These are phyloP conservation scores for Eucalyptus virginea DNA, from an alignment of 345 rosid genomes.

Conservation along the genomic window DNA sequence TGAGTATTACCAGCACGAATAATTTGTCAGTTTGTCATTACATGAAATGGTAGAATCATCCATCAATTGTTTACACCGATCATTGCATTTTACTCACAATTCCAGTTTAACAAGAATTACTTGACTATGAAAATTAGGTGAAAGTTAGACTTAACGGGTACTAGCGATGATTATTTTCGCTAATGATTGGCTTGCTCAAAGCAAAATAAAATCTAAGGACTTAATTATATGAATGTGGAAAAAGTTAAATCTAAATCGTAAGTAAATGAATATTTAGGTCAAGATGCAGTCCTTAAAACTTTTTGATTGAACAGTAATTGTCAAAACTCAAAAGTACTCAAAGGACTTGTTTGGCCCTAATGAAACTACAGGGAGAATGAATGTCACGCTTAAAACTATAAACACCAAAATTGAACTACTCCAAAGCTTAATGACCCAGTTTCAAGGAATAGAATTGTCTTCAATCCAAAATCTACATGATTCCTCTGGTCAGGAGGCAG, in stretches of 20 bases:
- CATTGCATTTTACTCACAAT: neutral
- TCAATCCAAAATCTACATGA: neutral
- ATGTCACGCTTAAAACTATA: neutral
- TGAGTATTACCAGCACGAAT: neutral
- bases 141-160: neutral
- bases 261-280: neutral
- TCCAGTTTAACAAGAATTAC: neutral
- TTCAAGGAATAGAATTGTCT: neutral
- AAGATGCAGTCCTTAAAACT: neutral
- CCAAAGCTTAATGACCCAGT: neutral
- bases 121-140: neutral
- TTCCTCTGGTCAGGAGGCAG: neutral
- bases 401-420: neutral
- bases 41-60: neutral
- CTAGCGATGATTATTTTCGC: neutral
- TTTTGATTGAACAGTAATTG: no score
- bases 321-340: no score
- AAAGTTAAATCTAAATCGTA: neutral
- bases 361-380: neutral
- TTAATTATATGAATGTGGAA: neutral
- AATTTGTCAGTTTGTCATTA: neutral
- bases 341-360: no score
- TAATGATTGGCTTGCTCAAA: neutral
- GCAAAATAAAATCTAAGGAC: neutral
- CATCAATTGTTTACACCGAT: neutral